phyloP scores from a whole-genome alignment of 2,329 filamentous ascomycete species.

The Nothopassalora personata region DNA sequence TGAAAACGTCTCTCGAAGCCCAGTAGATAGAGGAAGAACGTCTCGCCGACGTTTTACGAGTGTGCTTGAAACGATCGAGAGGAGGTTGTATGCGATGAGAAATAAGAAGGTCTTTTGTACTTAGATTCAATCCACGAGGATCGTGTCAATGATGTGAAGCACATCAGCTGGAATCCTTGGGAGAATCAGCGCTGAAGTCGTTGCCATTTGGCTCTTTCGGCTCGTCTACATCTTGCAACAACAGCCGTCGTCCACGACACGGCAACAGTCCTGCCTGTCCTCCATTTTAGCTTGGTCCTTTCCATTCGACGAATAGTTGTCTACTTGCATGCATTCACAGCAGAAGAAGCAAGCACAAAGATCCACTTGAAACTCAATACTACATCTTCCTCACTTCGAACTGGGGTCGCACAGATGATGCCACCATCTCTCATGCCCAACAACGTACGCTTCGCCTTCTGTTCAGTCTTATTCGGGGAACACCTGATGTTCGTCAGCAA shows the following conservation, averaged over 20 bases:
- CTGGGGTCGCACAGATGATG: conserved; percentile 25
- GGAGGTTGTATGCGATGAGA: too few relatives aligned
- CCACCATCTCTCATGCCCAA: conserved; percentile 28
- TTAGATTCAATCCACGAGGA: background rate
- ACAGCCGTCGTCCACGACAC: conserved; percentile 28
- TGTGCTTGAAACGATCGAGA: background rate
- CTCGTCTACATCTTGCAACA: conserved; percentile 21
- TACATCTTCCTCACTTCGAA: too few relatives aligned
- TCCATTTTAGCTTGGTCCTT: background rate
- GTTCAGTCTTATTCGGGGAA: conserved; percentile 9
- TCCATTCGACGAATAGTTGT: background rate
- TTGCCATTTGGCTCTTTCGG: background rate
- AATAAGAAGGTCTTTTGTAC: background rate
- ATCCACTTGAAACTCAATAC: too few relatives aligned
- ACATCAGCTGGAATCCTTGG: background rate
- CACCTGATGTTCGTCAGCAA: background rate
- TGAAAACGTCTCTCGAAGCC: conserved; percentile 3
- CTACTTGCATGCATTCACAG: conserved; percentile 24
- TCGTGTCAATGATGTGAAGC: background rate
- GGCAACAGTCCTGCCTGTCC: conserved; percentile 20
- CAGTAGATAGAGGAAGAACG: background rate
- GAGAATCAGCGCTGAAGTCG: background rate
- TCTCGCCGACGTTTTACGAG: background rate
- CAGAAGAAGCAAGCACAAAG: conserved; percentile 30
- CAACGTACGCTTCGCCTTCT: conserved; percentile 24